Base-by-base conservation (phyloP, 2,329 filamentous ascomycete species). In the Penicillium griseofulvum region DNA sequence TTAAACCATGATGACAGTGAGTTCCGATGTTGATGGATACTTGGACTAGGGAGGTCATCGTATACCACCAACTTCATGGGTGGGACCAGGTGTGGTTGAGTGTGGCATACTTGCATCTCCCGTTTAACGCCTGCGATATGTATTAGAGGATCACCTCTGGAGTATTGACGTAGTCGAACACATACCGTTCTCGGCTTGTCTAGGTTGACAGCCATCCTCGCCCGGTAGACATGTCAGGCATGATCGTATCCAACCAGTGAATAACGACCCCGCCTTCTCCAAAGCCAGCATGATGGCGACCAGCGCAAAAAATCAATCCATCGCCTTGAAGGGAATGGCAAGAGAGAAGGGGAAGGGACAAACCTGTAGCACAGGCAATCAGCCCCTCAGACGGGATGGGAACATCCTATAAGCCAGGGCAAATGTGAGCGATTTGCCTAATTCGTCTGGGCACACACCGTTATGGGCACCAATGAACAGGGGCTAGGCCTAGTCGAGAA, bases 61-160 rank as follows among this genome's bases (percentile, higher is more conserved):
- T 75, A 74, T 49, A 76, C 67, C 38, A 68, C 68, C 58, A 78
- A 65, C 61, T 74, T 76, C 75, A 78, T 79, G 7, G 77, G 76
- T 26, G 76, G 71, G 43, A 78, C 71, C 39, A 77, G 72, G 62
- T 74, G 72, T 56, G 78, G 78, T 62, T 80, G 77, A 51, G 73
- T 70, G 54, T 75, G 71, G 64, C 72, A 76, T 65, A 79, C 66
- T 63, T 70, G 65, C 74, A 78, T 76, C 55, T 76, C 72, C 61
- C 74, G 70, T 54, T 78, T 68, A 38, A 74, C 60, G 39, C 69
- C 75, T 77, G 49, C n/a, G 51, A 59, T 56, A 47, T 55, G 61
- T 62, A 60, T 57, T 59, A 65, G 34, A 58, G 5, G 8, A 47
- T 29, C 12, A 31, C 19, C 12, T 42, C 29, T 16, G n/a, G 10